Conservation (phyloP, 768 basidiomycete genomes). For the Lactarius hengduanensis region DNA sequence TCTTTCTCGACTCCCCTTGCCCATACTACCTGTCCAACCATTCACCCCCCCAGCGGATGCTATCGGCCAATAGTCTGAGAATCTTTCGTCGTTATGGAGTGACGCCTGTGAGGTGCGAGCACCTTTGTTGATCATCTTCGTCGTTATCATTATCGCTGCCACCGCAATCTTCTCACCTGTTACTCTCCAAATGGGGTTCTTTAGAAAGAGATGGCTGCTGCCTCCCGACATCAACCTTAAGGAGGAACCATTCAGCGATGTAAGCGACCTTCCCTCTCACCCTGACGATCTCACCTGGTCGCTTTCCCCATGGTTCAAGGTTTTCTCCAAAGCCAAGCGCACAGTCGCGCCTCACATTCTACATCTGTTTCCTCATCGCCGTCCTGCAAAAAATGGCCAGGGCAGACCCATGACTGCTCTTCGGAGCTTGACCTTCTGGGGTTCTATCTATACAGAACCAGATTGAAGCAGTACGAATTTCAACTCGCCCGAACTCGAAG, state of each 20-base stretch:
- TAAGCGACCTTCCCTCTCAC: slow-evolving; percentile 33
- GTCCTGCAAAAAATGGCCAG: slow-evolving; percentile 98
- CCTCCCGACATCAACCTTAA: no score
- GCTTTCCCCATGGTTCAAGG: slow-evolving; percentile 83
- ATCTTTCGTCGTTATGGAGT: slow-evolving; percentile 67
- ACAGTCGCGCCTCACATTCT: slow-evolving; percentile 72
- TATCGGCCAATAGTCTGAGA: slow-evolving; percentile 98
- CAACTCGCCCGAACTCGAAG: slow-evolving; percentile 85
- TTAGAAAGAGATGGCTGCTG: no score
- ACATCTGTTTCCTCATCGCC: slow-evolving; percentile 98
- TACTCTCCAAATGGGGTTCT: no score
- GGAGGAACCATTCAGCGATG: slow-evolving; percentile 92
- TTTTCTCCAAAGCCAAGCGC: slow-evolving; percentile 95
- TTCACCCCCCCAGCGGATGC: slow-evolving; percentile 64
- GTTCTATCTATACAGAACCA: slow-evolving; percentile 91
- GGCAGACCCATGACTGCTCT: slow-evolving; percentile 95
- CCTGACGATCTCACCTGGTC: neutral
- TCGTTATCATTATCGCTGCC: slow-evolving; percentile 53
- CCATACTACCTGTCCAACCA: no score
- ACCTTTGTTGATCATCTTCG: no score
- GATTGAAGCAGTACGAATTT: slow-evolving; percentile 86
- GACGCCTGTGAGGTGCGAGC: no score
- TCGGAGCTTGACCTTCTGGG: slow-evolving; percentile 87
- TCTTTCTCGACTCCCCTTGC: no score
- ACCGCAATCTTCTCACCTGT: no score